Base-by-base conservation (phyloP, 305 asterid genomes). In the Solanum hybrid region DNA sequence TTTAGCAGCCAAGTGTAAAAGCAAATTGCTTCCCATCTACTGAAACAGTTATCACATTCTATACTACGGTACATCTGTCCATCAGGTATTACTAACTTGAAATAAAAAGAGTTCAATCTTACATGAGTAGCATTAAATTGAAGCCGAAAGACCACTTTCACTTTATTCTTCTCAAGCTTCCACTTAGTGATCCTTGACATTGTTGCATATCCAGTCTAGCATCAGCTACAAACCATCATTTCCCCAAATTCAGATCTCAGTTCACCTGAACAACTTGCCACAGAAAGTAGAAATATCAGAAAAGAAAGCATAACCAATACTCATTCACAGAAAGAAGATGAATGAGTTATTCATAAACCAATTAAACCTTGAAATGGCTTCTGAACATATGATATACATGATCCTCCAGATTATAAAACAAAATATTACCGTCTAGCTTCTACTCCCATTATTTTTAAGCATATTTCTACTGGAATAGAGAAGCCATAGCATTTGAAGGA, bases 61-160 rank as follows among this genome's bases (percentile, higher is more conserved):
- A 45, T 29, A 29, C 11, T 10, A 31, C 0, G 41, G 78, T 32
- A 65, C 88, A 61, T 61, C 78, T 57, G 78, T 65, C 33, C 78
- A 32, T 41, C n/a, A 32, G 41, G 73, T 31, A 87, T 73, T 73
- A 26, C 36, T 75, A 88, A 32, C 7, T 86, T 70, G 77, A 77
- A 90, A 72, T 27, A 31, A 80, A 70, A 77, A 78, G 76, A 32
- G 51, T 85, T 85, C 90, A 89, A 85, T 17, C 98, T 72, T 94
- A 98, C 99, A 87, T 98, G 98, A 88, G 99, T 94, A 86, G 99
- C 99, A 90, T 98, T 98, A 94, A 98, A 98, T 89, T 98, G 99
- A 89, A 98, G 99, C 92, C 99, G 98, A 91, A 97, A 98, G 89
- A 98, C 99, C 78, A 97, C 99, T 95, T 98, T 98, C 83, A 97